Evolutionary conservation across 2,329 filamentous ascomycete genomes (phyloP).

Genomic region (Diaporthe australafricana): DNA sequence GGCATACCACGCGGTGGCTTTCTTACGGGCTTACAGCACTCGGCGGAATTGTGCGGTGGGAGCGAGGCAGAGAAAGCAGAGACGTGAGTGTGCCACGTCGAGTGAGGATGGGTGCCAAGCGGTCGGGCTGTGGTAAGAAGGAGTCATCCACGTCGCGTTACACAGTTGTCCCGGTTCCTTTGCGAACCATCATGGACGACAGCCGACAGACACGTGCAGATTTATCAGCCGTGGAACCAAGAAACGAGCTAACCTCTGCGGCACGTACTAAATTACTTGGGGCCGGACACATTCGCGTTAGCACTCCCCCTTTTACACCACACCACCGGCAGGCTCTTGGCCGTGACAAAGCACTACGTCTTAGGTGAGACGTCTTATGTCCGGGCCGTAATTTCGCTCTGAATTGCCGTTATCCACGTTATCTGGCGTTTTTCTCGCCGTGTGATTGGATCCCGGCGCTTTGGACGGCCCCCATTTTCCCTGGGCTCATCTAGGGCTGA

Average conservation of each 20-base stretch:
- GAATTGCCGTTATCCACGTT: background rate
- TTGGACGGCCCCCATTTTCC: background rate
- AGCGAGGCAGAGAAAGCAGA: background rate
- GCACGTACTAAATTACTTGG: background rate
- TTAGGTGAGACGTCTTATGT: background rate
- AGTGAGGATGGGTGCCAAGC: background rate
- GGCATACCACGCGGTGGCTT: background rate
- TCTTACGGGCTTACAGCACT: background rate
- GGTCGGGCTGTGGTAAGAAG: background rate
- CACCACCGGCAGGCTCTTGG: background rate
- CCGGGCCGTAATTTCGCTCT: conserved; percentile 25
- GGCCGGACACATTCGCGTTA: background rate
- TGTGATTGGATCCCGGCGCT: conserved; percentile 7
- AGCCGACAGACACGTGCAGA: background rate
- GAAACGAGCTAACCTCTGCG: background rate
- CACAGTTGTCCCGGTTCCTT: background rate
- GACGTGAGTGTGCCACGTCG: background rate
- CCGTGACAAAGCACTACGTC: conserved; percentile 20
- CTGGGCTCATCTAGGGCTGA: conserved; percentile 20
- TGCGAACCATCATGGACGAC: background rate
- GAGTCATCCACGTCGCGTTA: background rate
- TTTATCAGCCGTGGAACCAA: conserved; percentile 22
- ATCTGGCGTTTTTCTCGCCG: background rate
- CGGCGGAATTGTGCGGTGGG: background rate
- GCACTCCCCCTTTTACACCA: background rate